Base-by-base conservation (phyloP, 2,329 filamentous ascomycete genomes). In the Claviceps lovelessii region DNA sequence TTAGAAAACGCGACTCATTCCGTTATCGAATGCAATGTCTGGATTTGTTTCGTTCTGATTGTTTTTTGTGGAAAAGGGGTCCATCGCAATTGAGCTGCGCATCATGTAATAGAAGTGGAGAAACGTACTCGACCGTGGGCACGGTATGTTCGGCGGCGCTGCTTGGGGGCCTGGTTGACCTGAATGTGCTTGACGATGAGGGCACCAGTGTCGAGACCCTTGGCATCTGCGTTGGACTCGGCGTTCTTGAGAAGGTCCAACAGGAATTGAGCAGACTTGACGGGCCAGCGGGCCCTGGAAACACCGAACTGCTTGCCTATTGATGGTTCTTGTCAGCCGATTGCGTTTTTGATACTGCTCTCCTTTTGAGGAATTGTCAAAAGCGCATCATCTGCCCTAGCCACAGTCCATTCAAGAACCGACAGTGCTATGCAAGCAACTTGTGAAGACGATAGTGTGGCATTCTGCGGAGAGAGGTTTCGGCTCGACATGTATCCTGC, bases 151-250 rank as follows among this genome's bases (percentile, higher is more conserved):
- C 93, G 86, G 79, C 93, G 85, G 74, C 93, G 86, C 83, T 97
- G 91, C 86, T 97, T 97, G 70, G 93, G 93, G 67, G 93, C 94
- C 83, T 98, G 93, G 88, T 98, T 98, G 83, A 98, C 93, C 82
- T 98, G 93, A 79, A 98, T 98, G 87, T 96, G 94, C 88, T 96
- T 96, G 79, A 98, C 88, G 73, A 97, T 78, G 72, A 98, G 81
- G 83, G 94, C 94, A 78, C 85, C 85, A 72, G 90, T 97, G 78
- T 98, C 90, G 70, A 95, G 88, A 70, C 90, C 90, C 83, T 95
- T 95, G 75, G 88, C 87, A 69, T 95, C 90, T 73, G 90, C 90
- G 77, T 95, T 95, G 79, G 90, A 85, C 81, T 95, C 90, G 65
- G 90, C 90, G 78, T 95, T 95, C 84, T 90, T 93, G 68, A 98